Conservation (phyloP, 306 rosid species). For the Corylus americana region DNA sequence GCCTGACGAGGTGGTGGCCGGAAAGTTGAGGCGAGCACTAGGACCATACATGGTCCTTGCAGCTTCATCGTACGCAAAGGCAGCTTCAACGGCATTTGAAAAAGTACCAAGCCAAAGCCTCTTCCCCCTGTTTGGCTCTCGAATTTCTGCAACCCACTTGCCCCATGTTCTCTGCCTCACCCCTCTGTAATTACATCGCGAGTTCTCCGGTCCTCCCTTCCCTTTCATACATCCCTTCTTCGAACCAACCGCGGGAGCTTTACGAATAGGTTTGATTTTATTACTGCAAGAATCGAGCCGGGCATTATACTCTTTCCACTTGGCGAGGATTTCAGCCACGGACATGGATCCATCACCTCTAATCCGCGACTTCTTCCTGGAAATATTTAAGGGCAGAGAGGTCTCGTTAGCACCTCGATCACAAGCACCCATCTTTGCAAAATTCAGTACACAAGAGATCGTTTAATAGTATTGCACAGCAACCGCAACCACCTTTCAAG, state of each 20-base stretch:
- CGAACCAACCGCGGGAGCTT: constrained; percentile 82
- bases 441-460: background rate
- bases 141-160: constrained; percentile 91
- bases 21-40: constrained; percentile 77
- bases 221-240: constrained; percentile 99
- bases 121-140: constrained; percentile 77
- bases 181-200: constrained; percentile 73
- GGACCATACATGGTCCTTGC: constrained; percentile 89
- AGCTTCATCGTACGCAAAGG: constrained; percentile 82
- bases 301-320: constrained; percentile 70
- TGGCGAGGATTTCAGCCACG: constrained; percentile 68
- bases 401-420: constrained; percentile 32
- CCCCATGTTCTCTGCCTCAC: constrained; percentile 99
- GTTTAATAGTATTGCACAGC: background rate
- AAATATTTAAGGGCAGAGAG: constrained; percentile 38
- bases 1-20: constrained; percentile 35
- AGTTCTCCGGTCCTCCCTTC: constrained; percentile 92
- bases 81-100: constrained; percentile 68
- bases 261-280: constrained; percentile 38
- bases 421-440: constrained; percentile 48
- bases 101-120: constrained; percentile 91
- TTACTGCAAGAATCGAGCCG: constrained; percentile 25
- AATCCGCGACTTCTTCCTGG: constrained; percentile 75
- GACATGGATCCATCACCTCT: constrained; percentile 50
- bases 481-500: constrained; percentile 16